Evolutionary conservation across 2,329 filamentous ascomycete genomes (phyloP).

Genomic region (Tolypocladium album): DNA sequence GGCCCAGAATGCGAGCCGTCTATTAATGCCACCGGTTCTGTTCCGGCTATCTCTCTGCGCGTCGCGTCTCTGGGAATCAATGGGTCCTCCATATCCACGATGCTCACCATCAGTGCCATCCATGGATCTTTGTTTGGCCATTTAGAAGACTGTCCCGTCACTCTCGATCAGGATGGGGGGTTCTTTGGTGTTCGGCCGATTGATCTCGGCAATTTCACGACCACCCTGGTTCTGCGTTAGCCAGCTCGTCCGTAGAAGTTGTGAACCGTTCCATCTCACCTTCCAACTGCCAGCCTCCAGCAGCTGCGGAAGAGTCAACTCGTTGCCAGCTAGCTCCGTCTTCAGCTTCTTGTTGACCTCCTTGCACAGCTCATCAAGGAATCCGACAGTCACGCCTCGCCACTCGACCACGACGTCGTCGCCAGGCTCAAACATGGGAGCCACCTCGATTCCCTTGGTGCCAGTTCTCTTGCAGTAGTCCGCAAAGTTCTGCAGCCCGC

Average conservation of each 20-base stretch:
- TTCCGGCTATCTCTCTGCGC: neutral
- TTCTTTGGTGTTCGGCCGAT: slow-evolving; percentile 89
- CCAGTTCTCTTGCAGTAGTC: slow-evolving; percentile 64
- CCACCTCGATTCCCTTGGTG: slow-evolving; percentile 45
- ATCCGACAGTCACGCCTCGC: slow-evolving; percentile 51
- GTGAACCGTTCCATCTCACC: slow-evolving; percentile 41
- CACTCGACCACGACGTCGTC: slow-evolving; percentile 56
- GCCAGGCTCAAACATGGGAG: slow-evolving; percentile 46
- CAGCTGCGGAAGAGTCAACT: slow-evolving; percentile 76
- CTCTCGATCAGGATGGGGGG: slow-evolving; percentile 93
- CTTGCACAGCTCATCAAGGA: slow-evolving; percentile 42
- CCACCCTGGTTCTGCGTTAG: slow-evolving; percentile 51
- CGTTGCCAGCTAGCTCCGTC: slow-evolving; percentile 51
- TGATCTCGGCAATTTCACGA: slow-evolving; percentile 90
- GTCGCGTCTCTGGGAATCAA: neutral
- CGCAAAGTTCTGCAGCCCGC: slow-evolving; percentile 53
- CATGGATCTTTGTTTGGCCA: neutral
- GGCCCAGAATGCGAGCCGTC: neutral
- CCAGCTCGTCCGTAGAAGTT: neutral
- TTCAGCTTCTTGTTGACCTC: slow-evolving; percentile 54
- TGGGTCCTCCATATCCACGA: neutral
- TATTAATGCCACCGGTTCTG: neutral
- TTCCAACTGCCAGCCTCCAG: slow-evolving; percentile 97
- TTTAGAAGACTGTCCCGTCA: slow-evolving; percentile 88
- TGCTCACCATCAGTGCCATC: neutral